A percentile compares a stretch with the other conserved stretches of the same genome.
These are phyloP conservation scores for Carpinus viminea DNA, from an alignment of 306 rosid species.

Conservation along the genomic window DNA sequence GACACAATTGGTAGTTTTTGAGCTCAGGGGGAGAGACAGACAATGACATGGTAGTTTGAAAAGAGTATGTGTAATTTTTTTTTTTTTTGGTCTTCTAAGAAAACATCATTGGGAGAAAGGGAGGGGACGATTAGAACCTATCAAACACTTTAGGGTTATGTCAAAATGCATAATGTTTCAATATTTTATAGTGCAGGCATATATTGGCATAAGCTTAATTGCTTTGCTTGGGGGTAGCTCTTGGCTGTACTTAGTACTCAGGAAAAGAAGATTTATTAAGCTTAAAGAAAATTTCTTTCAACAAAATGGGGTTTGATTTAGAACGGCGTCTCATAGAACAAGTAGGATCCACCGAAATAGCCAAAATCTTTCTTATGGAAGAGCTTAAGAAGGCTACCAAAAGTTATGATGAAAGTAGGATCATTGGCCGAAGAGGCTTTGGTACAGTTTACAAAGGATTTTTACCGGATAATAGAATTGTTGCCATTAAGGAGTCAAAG, in stretches of 20 bases:
- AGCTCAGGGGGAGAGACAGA: too few species aligned
- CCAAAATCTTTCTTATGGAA: slow-evolving; percentile 3
- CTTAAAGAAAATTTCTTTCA: background rate
- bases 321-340: background rate
- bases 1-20: too few species aligned
- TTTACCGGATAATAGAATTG: background rate
- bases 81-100: too few species aligned
- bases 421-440: slow-evolving; percentile 22
- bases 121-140: too few species aligned
- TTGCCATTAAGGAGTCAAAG: slow-evolving; percentile 17
- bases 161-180: background rate
- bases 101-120: too few species aligned
- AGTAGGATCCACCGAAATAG: background rate
- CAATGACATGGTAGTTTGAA: too few species aligned
- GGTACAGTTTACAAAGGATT: slow-evolving; percentile 21
- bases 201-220: background rate
- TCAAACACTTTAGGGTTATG: background rate
- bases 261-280: slow-evolving; percentile 1
- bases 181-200: background rate
- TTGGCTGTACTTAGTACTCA: too few species aligned
- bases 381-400: slow-evolving; percentile 19
- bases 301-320: background rate
- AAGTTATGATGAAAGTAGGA: slow-evolving; percentile 1
- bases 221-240: too few species aligned
- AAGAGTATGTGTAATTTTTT: too few species aligned